Conservation (phyloP, 179 eudicot genomes). For the Beta lomatogona region DNA sequence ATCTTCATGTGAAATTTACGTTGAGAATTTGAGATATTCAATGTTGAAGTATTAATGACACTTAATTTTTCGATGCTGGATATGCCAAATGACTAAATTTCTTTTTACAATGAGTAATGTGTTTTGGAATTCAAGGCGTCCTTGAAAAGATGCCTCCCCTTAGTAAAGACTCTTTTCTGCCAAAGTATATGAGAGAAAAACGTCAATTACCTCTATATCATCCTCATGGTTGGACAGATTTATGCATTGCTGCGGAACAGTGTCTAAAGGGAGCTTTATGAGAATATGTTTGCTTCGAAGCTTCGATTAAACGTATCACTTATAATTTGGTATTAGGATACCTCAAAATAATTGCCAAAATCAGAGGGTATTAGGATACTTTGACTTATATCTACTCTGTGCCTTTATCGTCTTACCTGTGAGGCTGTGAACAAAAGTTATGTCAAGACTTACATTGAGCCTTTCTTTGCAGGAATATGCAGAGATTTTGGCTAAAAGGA, state of each 20-base stretch:
- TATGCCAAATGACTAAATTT: neutral
- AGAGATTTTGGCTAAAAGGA: constrained; percentile 56
- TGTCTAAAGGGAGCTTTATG: neutral
- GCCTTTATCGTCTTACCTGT: neutral
- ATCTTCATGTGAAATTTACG: neutral
- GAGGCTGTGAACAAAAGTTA: neutral
- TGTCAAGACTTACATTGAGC: neutral
- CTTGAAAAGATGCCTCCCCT: neutral
- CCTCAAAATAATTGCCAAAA: neutral
- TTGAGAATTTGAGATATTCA: neutral
- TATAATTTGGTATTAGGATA: neutral
- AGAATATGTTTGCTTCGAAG: neutral
- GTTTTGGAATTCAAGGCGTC: neutral
- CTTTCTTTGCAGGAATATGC: constrained; percentile 57
- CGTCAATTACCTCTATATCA: neutral
- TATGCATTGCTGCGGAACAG: neutral
- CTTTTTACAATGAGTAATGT: no score
- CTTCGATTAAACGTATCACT: neutral
- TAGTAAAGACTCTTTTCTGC: no score
- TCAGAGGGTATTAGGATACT: neutral
- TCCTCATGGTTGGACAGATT: neutral
- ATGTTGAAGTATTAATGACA: no score
- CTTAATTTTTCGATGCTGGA: no score
- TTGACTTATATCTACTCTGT: neutral
- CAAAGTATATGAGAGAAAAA: neutral